A percentile compares a stretch with the other conserved stretches of the same genome.
phyloP scores from a whole-genome alignment of 2,329 filamentous ascomycete genomes.

The Didymella arachidicola region DNA sequence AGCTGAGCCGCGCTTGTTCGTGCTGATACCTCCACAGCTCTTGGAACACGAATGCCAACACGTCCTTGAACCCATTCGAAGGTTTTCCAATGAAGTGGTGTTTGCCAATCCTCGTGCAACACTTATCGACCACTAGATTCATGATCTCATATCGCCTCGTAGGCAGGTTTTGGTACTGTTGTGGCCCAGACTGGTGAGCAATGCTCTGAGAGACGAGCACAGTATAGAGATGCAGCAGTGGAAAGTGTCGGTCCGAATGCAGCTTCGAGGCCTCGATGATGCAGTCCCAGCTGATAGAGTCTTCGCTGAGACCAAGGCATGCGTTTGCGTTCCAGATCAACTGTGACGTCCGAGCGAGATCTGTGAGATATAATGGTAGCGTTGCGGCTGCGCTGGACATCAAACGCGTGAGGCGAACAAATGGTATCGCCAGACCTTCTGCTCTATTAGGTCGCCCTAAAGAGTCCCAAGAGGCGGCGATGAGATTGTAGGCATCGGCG shows the following conservation, averaged over 20 bases:
- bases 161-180: conserved; percentile 19
- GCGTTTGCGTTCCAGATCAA: conserved; percentile 45
- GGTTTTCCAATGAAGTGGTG: conserved; percentile 28
- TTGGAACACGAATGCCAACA: conserved; percentile 35
- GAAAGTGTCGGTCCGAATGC: conserved; percentile 27
- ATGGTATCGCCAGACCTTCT: conserved; percentile 37
- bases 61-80: conserved; percentile 35
- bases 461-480: conserved; percentile 38
- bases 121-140: conserved; percentile 39
- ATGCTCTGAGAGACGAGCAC: conserved; percentile 43
- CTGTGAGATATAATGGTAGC: conserved; percentile 37
- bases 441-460: conserved; percentile 34
- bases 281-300: conserved; percentile 33
- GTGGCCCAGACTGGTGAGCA: conserved; percentile 24
- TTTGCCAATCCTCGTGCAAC: conserved; percentile 36
- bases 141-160: conserved; percentile 31
- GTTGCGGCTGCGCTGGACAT: conserved; percentile 35
- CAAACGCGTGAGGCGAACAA: conserved; percentile 42
- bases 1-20: conserved; percentile 33
- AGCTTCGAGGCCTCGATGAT: conserved; percentile 34
- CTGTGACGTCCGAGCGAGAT: conserved; percentile 27
- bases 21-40: conserved; percentile 38
- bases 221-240: conserved; percentile 42
- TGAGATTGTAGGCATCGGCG: conserved; percentile 35
- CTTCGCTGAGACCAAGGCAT: conserved; percentile 26